Percentiles rank a stretch among this genome's conserved stretches.
These are phyloP conservation scores for Fagopyrum tataricum DNA, from an alignment of 148 eudicot genomes.

Conservation along the genomic window DNA sequence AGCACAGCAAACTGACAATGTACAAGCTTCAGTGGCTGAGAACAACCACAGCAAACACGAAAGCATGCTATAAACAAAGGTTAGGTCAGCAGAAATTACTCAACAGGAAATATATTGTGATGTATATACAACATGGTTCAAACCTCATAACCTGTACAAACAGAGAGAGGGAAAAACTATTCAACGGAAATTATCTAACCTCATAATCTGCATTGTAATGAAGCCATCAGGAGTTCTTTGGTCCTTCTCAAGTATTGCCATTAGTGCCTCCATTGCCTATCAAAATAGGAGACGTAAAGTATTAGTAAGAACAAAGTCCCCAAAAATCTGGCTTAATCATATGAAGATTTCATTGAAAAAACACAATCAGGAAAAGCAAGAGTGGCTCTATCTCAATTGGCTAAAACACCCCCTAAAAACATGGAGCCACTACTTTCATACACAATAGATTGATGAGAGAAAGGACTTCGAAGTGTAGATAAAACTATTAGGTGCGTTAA, in stretches of 20 bases:
- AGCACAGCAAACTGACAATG: background rate
- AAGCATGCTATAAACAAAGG: background rate
- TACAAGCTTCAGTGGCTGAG: background rate
- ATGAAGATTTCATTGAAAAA: background rate
- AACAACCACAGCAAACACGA: background rate
- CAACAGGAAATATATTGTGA: background rate
- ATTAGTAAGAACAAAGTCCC: background rate
- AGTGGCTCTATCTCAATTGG: background rate
- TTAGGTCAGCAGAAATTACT: background rate
- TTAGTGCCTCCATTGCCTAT: constrained; percentile 62
- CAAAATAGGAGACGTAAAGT: constrained; percentile 10
- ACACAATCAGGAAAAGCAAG: background rate
- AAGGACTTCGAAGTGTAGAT: too few relatives aligned
- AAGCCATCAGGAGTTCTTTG: constrained; percentile 48
- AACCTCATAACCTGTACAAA: background rate
- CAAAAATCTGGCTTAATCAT: background rate
- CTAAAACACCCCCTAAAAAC: background rate
- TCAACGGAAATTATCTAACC: constrained; percentile 29
- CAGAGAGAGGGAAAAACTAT: background rate
- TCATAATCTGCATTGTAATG: constrained; percentile 64
- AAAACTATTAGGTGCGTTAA: too few relatives aligned
- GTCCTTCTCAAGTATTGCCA: constrained; percentile 61
- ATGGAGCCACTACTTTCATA: background rate
- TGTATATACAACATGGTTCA: background rate
- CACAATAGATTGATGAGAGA: background rate